These are phyloP conservation scores for Fistulinella staudtii DNA, from an alignment of 1,284 basidiomycete species.

Conservation along the genomic window DNA sequence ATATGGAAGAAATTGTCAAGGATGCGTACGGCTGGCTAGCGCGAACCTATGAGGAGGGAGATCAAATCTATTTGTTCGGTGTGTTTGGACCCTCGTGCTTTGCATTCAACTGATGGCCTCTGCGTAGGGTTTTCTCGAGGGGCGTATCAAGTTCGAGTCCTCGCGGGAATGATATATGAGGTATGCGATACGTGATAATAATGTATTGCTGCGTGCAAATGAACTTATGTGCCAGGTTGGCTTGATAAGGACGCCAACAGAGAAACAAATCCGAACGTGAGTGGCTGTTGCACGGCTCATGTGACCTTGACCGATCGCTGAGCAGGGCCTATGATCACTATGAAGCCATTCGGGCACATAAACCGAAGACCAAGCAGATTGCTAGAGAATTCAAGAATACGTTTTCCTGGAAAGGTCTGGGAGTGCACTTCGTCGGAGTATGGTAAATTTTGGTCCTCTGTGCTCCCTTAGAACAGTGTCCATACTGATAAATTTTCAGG, in stretches of 20 bases:
- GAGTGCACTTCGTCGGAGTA: conserved; percentile 32
- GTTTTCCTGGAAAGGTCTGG: conserved; percentile 17
- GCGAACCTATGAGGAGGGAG: conserved; percentile 35
- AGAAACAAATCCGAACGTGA: background rate
- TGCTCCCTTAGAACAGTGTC: background rate
- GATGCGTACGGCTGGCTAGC: conserved; percentile 41
- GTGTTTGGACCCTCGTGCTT: background rate
- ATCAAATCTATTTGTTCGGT: conserved; percentile 44
- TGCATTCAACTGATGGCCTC: background rate
- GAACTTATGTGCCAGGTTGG: background rate
- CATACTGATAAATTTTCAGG: conserved; percentile 5
- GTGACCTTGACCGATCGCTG: background rate
- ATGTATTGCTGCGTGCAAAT: background rate
- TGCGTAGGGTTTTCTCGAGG: conserved; percentile 33
- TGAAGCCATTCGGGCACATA: conserved; percentile 8
- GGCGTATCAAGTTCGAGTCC: conserved; percentile 33
- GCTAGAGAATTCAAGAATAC: conserved; percentile 21
- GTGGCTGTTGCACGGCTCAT: background rate
- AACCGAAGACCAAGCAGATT: conserved; percentile 10
- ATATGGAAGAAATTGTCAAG: conserved; percentile 29
- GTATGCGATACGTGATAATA: conserved; percentile 8
- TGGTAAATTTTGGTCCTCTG: conserved; percentile 20
- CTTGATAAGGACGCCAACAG: background rate
- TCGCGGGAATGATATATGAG: conserved; percentile 31
- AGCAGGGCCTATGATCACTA: conserved; percentile 20